Percentiles rank a stretch among this genome's conserved stretches.
phyloP scores from a whole-genome alignment of 129 eudicot species.

The Deinandra increscens region DNA sequence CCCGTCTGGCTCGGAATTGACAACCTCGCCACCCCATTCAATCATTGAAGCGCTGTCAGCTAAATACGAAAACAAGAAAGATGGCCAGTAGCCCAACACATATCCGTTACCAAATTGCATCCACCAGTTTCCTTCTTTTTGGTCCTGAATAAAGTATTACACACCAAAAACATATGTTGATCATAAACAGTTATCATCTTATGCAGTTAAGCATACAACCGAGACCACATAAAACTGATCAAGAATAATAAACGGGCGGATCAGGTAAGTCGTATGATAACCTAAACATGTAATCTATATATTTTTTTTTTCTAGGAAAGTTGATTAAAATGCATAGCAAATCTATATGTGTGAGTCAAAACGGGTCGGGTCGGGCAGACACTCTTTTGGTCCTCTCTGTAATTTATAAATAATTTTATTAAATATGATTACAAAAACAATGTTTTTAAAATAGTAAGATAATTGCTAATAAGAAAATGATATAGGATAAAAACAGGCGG shows the following conservation, averaged over 20 bases:
- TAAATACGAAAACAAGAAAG: constrained; percentile 71
- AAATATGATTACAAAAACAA: constrained; percentile 3
- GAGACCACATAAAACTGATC: neutral
- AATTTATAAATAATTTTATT: neutral
- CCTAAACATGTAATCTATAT: neutral
- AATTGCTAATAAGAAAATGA: neutral
- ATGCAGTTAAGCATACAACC: neutral
- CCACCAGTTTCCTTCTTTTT: constrained; percentile 94
- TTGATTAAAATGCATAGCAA: too few relatives aligned
- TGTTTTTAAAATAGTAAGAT: neutral
- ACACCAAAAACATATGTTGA: constrained; percentile 9
- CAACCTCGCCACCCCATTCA: constrained; percentile 94
- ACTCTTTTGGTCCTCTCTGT: neutral
- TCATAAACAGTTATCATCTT: constrained; percentile 16
- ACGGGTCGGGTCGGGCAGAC: neutral
- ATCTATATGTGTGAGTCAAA: neutral
- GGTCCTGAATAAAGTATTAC: constrained; percentile 48
- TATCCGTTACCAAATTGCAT: constrained; percentile 86
- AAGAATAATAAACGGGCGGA: neutral
- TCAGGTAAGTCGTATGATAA: neutral
- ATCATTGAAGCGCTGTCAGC: constrained; percentile 88
- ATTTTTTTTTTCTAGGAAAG: too few relatives aligned
- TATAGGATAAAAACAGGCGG: neutral
- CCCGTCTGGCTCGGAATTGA: constrained; percentile 69
- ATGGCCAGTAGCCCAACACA: constrained; percentile 86